A percentile compares a stretch with the other conserved stretches of the same genome.
phyloP scores from a whole-genome alignment of 2,329 filamentous ascomycete genomes.

The Dendryphion nanum region DNA sequence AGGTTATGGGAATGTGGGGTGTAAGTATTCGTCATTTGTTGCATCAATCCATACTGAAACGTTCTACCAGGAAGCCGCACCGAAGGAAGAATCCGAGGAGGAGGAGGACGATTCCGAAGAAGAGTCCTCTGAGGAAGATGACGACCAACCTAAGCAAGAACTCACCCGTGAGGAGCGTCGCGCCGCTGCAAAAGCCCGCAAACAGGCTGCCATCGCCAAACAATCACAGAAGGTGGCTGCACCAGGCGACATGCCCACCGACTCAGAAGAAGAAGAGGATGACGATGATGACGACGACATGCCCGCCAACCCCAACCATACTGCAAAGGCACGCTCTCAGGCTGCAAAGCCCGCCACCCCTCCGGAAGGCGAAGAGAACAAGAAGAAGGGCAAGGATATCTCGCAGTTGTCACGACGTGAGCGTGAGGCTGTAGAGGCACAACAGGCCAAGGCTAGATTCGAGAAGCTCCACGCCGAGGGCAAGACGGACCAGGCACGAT shows the following conservation, averaged over 20 bases:
- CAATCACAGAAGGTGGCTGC: conserved; percentile 70
- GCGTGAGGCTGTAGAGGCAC: conserved; percentile 78
- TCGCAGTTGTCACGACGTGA: conserved; percentile 65
- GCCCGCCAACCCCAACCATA: conserved; percentile 91
- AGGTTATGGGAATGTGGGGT: conserved; percentile 85
- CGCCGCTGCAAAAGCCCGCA: conserved; percentile 83
- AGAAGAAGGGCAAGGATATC: conserved; percentile 51
- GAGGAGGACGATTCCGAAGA: conserved; percentile 45
- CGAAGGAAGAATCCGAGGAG: conserved; percentile 44
- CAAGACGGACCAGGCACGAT: conserved; percentile 93
- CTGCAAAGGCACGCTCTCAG: conserved; percentile 65
- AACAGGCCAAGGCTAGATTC: conserved; percentile 85
- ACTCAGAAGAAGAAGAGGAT: conserved; percentile 61
- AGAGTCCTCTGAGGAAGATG: conserved; percentile 42
- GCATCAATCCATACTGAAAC: not conserved
- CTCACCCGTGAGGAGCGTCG: conserved; percentile 85
- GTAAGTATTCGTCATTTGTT: conserved; percentile 43
- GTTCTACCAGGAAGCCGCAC: not conserved
- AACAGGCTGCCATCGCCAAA: conserved; percentile 81
- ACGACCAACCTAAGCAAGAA: conserved; percentile 48
- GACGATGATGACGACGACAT: conserved; percentile 61
- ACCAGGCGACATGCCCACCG: conserved; percentile 79
- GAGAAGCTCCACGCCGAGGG: conserved; percentile 89
- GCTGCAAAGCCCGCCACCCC: conserved; percentile 56
- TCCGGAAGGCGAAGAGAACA: conserved; percentile 56